Evolutionary conservation across 768 basidiomycete species (phyloP).

Genomic region (Polyporus arcularius): DNA sequence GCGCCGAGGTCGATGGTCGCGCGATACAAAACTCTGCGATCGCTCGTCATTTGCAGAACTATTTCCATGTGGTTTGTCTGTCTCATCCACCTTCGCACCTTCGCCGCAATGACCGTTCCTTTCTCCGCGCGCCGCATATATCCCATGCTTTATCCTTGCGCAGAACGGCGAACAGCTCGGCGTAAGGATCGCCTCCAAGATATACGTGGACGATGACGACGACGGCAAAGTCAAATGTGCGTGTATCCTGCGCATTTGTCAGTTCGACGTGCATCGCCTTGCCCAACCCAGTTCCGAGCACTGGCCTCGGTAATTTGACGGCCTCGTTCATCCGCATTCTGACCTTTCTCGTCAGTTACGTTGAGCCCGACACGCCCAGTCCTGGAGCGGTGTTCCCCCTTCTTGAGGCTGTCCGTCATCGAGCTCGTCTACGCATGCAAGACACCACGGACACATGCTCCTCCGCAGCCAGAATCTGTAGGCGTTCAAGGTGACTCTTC

Average conservation of each 20-base stretch:
- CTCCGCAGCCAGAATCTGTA: neutral
- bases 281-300: neutral
- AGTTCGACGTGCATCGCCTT: neutral
- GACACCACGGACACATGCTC: neutral
- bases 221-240: conserved; percentile 45
- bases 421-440: conserved; percentile 46
- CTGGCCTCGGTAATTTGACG: neutral
- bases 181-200: conserved; percentile 56
- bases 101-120: neutral
- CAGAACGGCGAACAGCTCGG: conserved; percentile 66
- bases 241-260: conserved; percentile 10
- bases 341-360: conserved; percentile 34
- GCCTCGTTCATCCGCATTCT: conserved; percentile 5
- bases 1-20: conserved; percentile 37
- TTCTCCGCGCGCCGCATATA: neutral
- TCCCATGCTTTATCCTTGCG: conserved; percentile 1
- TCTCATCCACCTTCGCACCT: neutral
- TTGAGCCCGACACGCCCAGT: conserved; percentile 41
- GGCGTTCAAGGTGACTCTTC: neutral
- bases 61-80: conserved; percentile 49
- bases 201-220: conserved; percentile 44
- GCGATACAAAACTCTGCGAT: conserved; percentile 53
- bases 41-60: conserved; percentile 48
- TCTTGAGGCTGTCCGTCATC: conserved; percentile 36
- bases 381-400: conserved; percentile 27